These are phyloP conservation scores for Malbranchea zuffiana DNA, from an alignment of 2,329 filamentous ascomycete species.

Conservation along the genomic window DNA sequence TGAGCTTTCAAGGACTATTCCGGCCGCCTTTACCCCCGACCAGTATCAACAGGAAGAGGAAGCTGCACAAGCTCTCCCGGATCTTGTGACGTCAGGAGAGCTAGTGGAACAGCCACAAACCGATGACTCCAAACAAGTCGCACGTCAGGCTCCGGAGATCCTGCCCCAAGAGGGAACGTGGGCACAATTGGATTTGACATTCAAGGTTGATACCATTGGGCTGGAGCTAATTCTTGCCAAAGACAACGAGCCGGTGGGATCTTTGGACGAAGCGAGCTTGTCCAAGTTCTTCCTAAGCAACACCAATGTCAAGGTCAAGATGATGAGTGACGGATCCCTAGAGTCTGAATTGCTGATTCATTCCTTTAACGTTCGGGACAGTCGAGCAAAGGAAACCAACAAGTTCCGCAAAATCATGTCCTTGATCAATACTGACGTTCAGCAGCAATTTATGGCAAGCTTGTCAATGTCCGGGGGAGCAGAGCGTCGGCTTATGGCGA, in stretches of 20 bases:
- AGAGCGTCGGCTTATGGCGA: slow-evolving; percentile 72
- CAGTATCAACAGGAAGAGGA: slow-evolving; percentile 60
- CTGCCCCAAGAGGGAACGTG: slow-evolving; percentile 59
- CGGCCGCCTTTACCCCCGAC: slow-evolving; percentile 72
- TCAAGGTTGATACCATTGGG: slow-evolving; percentile 77
- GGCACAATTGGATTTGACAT: slow-evolving; percentile 88
- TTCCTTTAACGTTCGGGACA: slow-evolving; percentile 90
- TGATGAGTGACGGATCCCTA: slow-evolving; percentile 82
- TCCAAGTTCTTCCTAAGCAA: slow-evolving; percentile 92
- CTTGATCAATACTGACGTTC: slow-evolving; percentile 80
- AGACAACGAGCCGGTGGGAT: slow-evolving; percentile 64
- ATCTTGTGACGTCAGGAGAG: slow-evolving; percentile 18
- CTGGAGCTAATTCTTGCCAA: slow-evolving; percentile 74
- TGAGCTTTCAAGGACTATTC: slow-evolving; percentile 77
- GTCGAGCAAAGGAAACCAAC: slow-evolving; percentile 76
- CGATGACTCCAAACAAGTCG: slow-evolving; percentile 10
- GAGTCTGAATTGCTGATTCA: slow-evolving; percentile 90
- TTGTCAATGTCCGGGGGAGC: slow-evolving; percentile 80
- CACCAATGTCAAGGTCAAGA: slow-evolving; percentile 79
- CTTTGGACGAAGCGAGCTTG: slow-evolving; percentile 67
- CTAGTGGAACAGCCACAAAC: slow-evolving; percentile 18
- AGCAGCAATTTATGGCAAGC: slow-evolving; percentile 96
- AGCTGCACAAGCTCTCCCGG: slow-evolving; percentile 61
- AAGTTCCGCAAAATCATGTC: slow-evolving; percentile 99
- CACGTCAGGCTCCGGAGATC: slow-evolving; percentile 53